These are phyloP conservation scores for Linaria vulgaris DNA, from an alignment of 257 asterid species.

Conservation along the genomic window DNA sequence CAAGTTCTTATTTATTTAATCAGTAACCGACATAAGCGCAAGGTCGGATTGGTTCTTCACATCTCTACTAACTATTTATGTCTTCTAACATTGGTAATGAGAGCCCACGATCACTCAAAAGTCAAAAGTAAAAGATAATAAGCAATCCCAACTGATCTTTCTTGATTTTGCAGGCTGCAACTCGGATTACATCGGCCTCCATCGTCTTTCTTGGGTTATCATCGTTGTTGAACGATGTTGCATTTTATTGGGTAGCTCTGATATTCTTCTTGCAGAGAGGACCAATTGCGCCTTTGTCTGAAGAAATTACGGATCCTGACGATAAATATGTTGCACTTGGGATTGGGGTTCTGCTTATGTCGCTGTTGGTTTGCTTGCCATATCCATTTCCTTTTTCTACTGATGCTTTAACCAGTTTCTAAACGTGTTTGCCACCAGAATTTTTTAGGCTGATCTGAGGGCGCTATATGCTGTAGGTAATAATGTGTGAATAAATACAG, in stretches of 20 bases:
- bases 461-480: slow-evolving; percentile 7
- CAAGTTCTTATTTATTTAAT: slow-evolving; percentile 6
- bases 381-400: slow-evolving; percentile 74
- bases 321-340: slow-evolving; percentile 59
- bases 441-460: slow-evolving; percentile 13
- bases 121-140: not conserved
- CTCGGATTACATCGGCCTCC: slow-evolving; percentile 66
- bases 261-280: slow-evolving; percentile 97
- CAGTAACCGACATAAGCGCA: not conserved
- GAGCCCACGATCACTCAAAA: not conserved
- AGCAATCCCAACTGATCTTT: not conserved
- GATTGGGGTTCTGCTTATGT: slow-evolving; percentile 57
- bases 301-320: slow-evolving; percentile 79
- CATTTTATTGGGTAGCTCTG: slow-evolving; percentile 88
- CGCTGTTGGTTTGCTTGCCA: slow-evolving; percentile 84
- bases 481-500: slow-evolving; percentile 11
- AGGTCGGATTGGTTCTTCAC: not conserved
- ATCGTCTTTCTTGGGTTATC: slow-evolving; percentile 78
- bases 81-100: not conserved
- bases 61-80: not conserved
- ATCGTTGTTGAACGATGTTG: slow-evolving; percentile 76
- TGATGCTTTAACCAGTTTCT: slow-evolving; percentile 50
- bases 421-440: slow-evolving; percentile 8
- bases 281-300: slow-evolving; percentile 83
- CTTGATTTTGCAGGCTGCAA: slow-evolving; percentile 52